phyloP scores from a whole-genome alignment of 2,329 filamentous ascomycete genomes.

The Rutstroemia sp. region DNA sequence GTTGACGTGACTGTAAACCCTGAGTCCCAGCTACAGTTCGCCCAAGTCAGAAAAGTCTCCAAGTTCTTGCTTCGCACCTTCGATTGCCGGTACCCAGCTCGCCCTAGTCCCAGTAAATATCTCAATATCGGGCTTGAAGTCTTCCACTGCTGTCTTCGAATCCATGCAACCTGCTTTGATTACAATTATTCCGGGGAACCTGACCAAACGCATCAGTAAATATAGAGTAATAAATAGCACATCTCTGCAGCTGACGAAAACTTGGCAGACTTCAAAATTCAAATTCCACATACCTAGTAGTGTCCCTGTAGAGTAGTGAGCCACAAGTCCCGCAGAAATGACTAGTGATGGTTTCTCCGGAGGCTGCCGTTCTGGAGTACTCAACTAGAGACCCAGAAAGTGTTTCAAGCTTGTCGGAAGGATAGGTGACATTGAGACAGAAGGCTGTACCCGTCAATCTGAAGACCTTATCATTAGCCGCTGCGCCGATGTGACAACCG shows the following conservation, averaged over 20 bases:
- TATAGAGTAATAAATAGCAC: not conserved
- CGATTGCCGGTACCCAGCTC: slow-evolving; percentile 14
- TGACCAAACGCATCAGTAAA: not conserved
- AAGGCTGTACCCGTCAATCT: slow-evolving; percentile 19
- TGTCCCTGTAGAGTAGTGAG: slow-evolving; percentile 13
- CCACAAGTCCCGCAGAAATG: slow-evolving; percentile 12
- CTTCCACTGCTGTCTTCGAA: slow-evolving; percentile 11
- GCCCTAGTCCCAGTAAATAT: slow-evolving; percentile 20
- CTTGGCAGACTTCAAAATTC: not conserved
- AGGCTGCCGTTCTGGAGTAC: slow-evolving; percentile 12
- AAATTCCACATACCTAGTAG: not conserved
- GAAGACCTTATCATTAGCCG: too few relatives aligned
- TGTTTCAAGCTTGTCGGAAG: slow-evolving; percentile 8
- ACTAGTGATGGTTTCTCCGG: not conserved
- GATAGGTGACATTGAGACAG: slow-evolving; percentile 16
- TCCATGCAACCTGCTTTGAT: slow-evolving; percentile 22
- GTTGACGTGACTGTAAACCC: too few relatives aligned
- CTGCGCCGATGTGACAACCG: too few relatives aligned
- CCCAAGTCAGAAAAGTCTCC: slow-evolving; percentile 11
- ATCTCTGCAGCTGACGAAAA: not conserved
- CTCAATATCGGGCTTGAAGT: slow-evolving; percentile 19
- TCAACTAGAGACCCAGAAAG: slow-evolving; percentile 13
- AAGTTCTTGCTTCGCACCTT: slow-evolving; percentile 17
- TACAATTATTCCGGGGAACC: slow-evolving; percentile 14
- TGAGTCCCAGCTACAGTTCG: not conserved